A percentile compares a stretch with the other conserved stretches of the same genome.
Conservation (phyloP, 2,329 filamentous ascomycete genomes). For the Aspergillus costaricaensis region DNA sequence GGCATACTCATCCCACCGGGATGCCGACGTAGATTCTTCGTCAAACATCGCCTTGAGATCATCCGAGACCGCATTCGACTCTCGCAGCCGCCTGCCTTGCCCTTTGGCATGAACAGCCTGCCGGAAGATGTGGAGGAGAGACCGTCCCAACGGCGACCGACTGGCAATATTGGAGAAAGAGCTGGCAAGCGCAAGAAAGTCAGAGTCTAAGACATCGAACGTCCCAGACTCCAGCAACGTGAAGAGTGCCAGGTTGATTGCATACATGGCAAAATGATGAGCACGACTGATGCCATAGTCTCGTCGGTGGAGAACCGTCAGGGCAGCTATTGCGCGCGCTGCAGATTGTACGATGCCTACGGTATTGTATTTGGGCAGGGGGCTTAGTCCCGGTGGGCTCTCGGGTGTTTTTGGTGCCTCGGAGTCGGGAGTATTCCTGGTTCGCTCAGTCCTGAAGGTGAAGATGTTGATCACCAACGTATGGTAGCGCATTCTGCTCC, state of each 20-base stretch:
- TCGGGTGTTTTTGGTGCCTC: slow-evolving; percentile 33
- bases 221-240: slow-evolving; percentile 31
- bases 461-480: slow-evolving; percentile 40
- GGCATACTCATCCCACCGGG: slow-evolving; percentile 34
- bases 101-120: slow-evolving; percentile 34
- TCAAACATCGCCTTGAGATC: slow-evolving; percentile 38
- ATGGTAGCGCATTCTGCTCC: slow-evolving; percentile 37
- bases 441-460: slow-evolving; percentile 28
- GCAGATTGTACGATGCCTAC: slow-evolving; percentile 30
- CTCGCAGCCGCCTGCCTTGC: slow-evolving; percentile 33
- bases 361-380: slow-evolving; percentile 23
- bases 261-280: slow-evolving; percentile 42
- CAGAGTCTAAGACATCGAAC: slow-evolving; percentile 37
- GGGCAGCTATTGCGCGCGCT: slow-evolving; percentile 32
- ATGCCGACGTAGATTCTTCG: slow-evolving; percentile 23
- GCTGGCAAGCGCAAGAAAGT: slow-evolving; percentile 38
- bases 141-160: slow-evolving; percentile 36
- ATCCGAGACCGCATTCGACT: slow-evolving; percentile 25
- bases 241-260: slow-evolving; percentile 42
- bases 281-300: slow-evolving; percentile 39
- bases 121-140: slow-evolving; percentile 40
- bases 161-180: slow-evolving; percentile 37
- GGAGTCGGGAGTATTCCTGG: slow-evolving; percentile 17
- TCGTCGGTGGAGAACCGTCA: slow-evolving; percentile 33
- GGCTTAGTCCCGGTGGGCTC: slow-evolving; percentile 26